These are phyloP conservation scores for Coniochaeta hoffmannii DNA, from an alignment of 2,329 filamentous ascomycete species.

Conservation along the genomic window DNA sequence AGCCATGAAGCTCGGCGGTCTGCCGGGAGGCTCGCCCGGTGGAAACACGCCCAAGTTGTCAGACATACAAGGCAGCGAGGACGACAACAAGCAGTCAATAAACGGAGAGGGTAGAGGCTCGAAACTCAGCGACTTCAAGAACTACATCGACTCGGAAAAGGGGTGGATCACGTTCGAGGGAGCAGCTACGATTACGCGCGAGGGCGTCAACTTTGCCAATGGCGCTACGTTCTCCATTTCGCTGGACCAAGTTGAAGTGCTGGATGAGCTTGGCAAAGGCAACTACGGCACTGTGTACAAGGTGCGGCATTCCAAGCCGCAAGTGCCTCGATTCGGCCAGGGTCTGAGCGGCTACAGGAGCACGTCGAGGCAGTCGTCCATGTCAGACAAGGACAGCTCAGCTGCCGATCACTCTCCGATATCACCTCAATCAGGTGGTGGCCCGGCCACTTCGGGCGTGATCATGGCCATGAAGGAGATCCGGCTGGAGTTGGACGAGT, in stretches of 20 bases:
- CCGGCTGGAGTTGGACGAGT: conserved; percentile 87
- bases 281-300: conserved; percentile 99
- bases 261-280: conserved; percentile 92
- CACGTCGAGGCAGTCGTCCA: conserved; percentile 25
- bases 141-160: conserved; percentile 86
- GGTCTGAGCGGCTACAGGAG: conserved; percentile 43
- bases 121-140: conserved; percentile 53
- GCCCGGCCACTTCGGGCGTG: conserved; percentile 53
- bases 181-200: conserved; percentile 81
- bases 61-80: conserved; percentile 25
- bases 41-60: conserved; percentile 34
- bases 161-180: conserved; percentile 90
- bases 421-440: conserved; percentile 13
- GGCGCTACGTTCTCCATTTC: conserved; percentile 90
- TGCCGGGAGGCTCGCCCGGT: conserved; percentile 29
- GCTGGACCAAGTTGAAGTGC: conserved; percentile 85
- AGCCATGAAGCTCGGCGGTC: conserved; percentile 48
- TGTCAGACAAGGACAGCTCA: conserved; percentile 25
- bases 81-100: conserved; percentile 15
- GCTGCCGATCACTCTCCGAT: conserved; percentile 20
- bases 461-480: conserved; percentile 99
- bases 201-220: conserved; percentile 86
- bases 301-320: conserved; percentile 72
- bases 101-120: conserved; percentile 34
- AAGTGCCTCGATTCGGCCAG: conserved; percentile 49